Evolutionary conservation across 768 basidiomycete species (phyloP).

Genomic region (Royoungia palumana): DNA sequence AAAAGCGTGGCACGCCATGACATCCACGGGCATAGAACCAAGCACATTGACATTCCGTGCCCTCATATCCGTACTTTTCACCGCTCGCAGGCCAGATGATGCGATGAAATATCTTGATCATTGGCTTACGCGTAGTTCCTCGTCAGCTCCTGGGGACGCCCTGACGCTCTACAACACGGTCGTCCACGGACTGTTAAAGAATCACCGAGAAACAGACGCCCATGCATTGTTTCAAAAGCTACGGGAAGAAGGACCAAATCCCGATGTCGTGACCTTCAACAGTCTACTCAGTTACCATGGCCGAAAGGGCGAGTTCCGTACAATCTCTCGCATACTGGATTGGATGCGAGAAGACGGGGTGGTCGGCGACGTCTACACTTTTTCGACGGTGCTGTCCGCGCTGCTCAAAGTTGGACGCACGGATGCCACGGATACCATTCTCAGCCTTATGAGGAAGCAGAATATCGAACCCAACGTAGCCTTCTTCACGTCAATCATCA

Average conservation of each 20-base stretch:
- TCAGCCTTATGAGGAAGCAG: conserved; percentile 73
- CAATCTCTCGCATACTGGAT: conserved; percentile 55
- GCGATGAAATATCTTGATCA: conserved; percentile 50
- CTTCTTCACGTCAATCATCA: conserved; percentile 77
- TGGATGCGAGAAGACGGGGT: conserved; percentile 53
- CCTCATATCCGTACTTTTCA: conserved; percentile 60
- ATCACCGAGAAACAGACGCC: conserved; percentile 39
- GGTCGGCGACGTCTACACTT: conserved; percentile 78
- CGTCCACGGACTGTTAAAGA: conserved; percentile 59
- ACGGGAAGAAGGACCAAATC: conserved; percentile 51
- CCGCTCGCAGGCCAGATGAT: conserved; percentile 46
- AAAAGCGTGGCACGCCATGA: conserved; percentile 63
- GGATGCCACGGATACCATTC: conserved; percentile 62
- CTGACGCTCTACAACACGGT: conserved; percentile 70
- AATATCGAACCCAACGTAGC: conserved; percentile 71
- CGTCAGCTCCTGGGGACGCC: conserved; percentile 28
- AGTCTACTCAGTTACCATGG: conserved; percentile 70
- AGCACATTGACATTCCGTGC: conserved; percentile 66
- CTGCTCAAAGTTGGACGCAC: conserved; percentile 63
- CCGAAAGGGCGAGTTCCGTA: conserved; percentile 58
- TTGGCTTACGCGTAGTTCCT: conserved; percentile 26
- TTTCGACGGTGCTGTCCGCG: conserved; percentile 80
- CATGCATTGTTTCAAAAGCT: conserved; percentile 42
- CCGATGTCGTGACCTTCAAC: conserved; percentile 79
- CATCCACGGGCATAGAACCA: conserved; percentile 50